Conservation (phyloP, 805 yeast species). For the Saccharomycopsis microspora region DNA sequence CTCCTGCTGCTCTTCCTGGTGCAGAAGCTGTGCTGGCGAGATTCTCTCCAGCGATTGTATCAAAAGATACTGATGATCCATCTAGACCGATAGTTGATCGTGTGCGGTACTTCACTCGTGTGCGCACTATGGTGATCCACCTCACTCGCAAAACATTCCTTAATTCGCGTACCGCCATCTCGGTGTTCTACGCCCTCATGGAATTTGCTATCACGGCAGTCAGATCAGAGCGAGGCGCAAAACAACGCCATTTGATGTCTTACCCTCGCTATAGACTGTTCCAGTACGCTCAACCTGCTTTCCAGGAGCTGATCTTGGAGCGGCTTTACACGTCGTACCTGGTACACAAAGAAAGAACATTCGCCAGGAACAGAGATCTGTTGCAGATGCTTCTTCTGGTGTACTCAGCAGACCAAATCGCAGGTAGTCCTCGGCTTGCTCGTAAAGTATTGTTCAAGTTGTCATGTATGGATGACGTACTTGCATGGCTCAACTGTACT, state of each 20-base stretch:
- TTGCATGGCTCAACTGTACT: background rate
- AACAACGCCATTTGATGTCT: background rate
- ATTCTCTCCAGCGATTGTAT: no score
- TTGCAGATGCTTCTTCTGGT: background rate
- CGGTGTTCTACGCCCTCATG: constrained; percentile 1
- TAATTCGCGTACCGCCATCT: background rate
- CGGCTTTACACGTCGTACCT: background rate
- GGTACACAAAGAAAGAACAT: background rate
- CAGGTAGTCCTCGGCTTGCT: background rate
- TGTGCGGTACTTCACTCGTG: background rate
- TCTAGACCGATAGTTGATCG: constrained; percentile 5
- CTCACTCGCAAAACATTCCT: background rate
- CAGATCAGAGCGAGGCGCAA: background rate
- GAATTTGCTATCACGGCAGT: background rate
- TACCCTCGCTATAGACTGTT: background rate
- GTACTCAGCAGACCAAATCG: background rate
- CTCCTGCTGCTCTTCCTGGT: no score
- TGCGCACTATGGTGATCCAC: background rate
- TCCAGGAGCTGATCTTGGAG: background rate
- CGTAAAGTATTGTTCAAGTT: background rate
- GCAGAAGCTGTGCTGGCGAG: no score
- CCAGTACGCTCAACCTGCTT: background rate
- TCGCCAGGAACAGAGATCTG: background rate
- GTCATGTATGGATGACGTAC: constrained; percentile 2
- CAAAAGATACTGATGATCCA: no score